phyloP scores from a whole-genome alignment of 2,329 filamentous ascomycete genomes.

The Colletotrichum sp. region DNA sequence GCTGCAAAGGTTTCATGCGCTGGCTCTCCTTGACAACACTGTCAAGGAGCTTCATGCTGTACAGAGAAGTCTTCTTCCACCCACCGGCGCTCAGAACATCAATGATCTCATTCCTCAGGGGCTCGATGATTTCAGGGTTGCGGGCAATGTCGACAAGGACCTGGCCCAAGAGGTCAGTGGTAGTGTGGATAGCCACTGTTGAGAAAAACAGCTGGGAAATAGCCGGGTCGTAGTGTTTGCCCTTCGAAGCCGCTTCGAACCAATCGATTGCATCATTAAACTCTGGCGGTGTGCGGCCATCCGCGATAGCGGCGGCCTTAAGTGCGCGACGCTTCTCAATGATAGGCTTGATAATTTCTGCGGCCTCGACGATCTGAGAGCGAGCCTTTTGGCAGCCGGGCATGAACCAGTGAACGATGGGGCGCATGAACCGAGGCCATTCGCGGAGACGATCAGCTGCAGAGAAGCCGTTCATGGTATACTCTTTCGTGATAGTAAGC shows the following conservation, averaged over 20 bases:
- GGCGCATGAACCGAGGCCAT: conserved; percentile 43
- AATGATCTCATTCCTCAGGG: conserved; percentile 46
- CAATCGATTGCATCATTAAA: conserved; percentile 47
- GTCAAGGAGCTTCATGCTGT: conserved; percentile 44
- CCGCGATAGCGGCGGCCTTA: conserved; percentile 29
- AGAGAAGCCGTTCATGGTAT: conserved; percentile 43
- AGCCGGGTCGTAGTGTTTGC: conserved; percentile 68
- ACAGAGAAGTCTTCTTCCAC: conserved; percentile 39
- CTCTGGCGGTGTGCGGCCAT: background rate
- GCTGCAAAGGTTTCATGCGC: conserved; percentile 24
- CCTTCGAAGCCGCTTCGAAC: conserved; percentile 43
- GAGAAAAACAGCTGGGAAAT: conserved; percentile 79
- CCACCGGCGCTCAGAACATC: conserved; percentile 36
- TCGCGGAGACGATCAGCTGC: conserved; percentile 40
- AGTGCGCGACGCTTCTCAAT: conserved; percentile 28
- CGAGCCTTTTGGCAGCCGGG: conserved; percentile 43
- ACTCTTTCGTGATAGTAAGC: conserved; percentile 49
- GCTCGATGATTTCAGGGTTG: conserved; percentile 43
- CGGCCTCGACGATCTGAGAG: conserved; percentile 39
- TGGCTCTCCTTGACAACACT: conserved; percentile 46
- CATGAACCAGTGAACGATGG: conserved; percentile 48
- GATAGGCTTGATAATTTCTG: conserved; percentile 37
- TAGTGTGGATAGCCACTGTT: conserved; percentile 57
- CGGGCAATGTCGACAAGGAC: conserved; percentile 42
- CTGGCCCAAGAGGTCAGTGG: conserved; percentile 38